Evolutionary conservation across 2,329 filamentous ascomycete species (phyloP).

Genomic region (Xylariomycetidae sp.): DNA sequence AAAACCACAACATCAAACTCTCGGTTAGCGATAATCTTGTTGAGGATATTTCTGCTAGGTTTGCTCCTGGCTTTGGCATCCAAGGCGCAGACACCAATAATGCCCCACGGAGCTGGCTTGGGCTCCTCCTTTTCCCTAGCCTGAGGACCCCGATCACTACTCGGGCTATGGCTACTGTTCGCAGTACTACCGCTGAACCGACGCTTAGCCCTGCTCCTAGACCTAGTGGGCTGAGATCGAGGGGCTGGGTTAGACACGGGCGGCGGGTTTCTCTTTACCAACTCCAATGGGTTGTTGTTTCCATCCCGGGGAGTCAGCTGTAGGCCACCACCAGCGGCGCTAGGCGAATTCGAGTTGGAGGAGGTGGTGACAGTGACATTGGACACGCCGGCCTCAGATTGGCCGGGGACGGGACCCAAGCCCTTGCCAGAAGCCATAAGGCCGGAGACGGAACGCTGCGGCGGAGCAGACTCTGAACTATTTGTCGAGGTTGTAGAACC

Average conservation of each 20-base stretch:
- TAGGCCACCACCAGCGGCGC: conserved; percentile 34
- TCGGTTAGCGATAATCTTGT: conserved; percentile 79
- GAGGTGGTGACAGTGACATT: conserved; percentile 52
- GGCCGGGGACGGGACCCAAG: conserved; percentile 36
- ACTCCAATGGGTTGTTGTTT: conserved; percentile 38
- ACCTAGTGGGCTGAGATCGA: conserved; percentile 46
- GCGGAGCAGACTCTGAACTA: conserved; percentile 46
- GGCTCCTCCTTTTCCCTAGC: conserved; percentile 55
- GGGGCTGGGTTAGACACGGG: conserved; percentile 24
- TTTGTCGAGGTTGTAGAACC: conserved; percentile 49
- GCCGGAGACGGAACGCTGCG: conserved; percentile 39
- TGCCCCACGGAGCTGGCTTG: conserved; percentile 57
- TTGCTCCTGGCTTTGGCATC: conserved; percentile 96
- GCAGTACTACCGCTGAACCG: conserved; percentile 77
- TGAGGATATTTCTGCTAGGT: conserved; percentile 92
- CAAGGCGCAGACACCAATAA: conserved; percentile 90
- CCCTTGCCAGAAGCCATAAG: conserved; percentile 40
- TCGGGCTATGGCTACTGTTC: conserved; percentile 77
- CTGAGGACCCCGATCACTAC: conserved; percentile 59
- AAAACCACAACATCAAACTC: conserved; percentile 98
- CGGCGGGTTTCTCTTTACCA: conserved; percentile 37
- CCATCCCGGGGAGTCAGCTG: conserved; percentile 42
- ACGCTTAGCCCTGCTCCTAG: conserved; percentile 66
- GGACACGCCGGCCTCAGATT: conserved; percentile 47
- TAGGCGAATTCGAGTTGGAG: conserved; percentile 39